Evolutionary conservation across 805 yeast species (phyloP).

Genomic region (Saturnispora sanitii): DNA sequence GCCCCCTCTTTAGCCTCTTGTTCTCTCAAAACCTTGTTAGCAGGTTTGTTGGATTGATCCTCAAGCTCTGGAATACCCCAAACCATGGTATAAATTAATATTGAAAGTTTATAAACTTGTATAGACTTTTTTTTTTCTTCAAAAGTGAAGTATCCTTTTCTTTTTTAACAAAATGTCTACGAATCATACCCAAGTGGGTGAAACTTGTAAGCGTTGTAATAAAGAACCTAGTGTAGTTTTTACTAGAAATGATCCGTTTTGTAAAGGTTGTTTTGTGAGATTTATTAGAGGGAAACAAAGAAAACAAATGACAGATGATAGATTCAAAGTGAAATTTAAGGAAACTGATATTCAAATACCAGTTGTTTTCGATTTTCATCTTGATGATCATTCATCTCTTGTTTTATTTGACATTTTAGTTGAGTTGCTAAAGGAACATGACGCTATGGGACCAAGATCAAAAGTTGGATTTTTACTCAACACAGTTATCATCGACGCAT

Average conservation of each 20-base stretch:
- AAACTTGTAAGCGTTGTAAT: constrained; percentile 43
- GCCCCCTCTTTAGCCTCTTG: constrained; percentile 11
- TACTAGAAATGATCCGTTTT: constrained; percentile 57
- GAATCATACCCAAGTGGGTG: constrained; percentile 10
- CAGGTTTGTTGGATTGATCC: constrained; percentile 17
- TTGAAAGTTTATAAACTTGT: not conserved
- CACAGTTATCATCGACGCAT: constrained; percentile 21
- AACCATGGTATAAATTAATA: constrained; percentile 1
- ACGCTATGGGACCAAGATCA: constrained; percentile 44
- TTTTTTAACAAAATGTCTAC: constrained; percentile 8
- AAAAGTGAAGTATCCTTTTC: not conserved
- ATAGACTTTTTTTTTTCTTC: not conserved
- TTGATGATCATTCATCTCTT: constrained; percentile 54
- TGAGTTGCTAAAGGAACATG: constrained; percentile 54
- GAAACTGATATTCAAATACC: constrained; percentile 31
- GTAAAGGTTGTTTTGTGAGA: constrained; percentile 56
- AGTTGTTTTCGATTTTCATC: constrained; percentile 50
- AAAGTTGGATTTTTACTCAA: constrained; percentile 56
- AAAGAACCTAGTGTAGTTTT: constrained; percentile 31
- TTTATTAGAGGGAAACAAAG: constrained; percentile 75
- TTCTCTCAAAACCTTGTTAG: constrained; percentile 22
- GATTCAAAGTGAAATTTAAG: constrained; percentile 61
- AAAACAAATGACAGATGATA: constrained; percentile 63
- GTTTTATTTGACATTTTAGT: constrained; percentile 59
- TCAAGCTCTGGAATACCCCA: constrained; percentile 8